Evolutionary conservation across 495 filamentous ascomycete species (phyloP), one percentile per base, ranked within the genome.

Genomic region (Penicillium cosmopolitanum): DNA sequence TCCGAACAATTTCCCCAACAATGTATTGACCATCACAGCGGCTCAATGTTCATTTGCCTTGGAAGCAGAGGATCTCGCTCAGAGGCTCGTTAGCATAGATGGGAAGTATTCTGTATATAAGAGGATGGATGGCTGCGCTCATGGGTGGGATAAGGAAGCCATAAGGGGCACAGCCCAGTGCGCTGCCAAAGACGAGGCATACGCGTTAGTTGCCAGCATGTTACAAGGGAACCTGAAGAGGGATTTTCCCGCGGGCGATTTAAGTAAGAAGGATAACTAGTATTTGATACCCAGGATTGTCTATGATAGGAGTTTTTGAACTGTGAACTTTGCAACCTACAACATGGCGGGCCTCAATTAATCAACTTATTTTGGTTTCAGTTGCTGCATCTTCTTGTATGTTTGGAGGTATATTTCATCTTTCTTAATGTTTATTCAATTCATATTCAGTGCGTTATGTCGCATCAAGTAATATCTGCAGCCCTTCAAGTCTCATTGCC

Each of bases 1-100:
- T 46, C 53, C 70, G 3, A 59, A 66, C 7, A 66, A 61, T 28
- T 80, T 78, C 55, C 75, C 78, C 2, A 56, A 68, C 13, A 65
- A 74, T 25, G 59, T 73, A n/a, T 54, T 82, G 38, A 68, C 82
- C 6, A 63, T 83, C 46, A 80, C 77, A 31, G 76, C 72, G 11
- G 69, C 70, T 13, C 68, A 73, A 13, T 77, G 79, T 55, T 57
- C 53, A n/a, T 73, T 77, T 44, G 76, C 73, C 28, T 58, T 58
- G 4, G 79, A 82, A 56, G 75, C 71, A 13, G 76, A 79, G 51
- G 66, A 85, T 33, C 60, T 81, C 35, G 77, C 73, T 2, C 57
- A 67, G 19, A 73, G 65, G 48, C 67, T 78, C 25, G 60, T 51
- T 18, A 48, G 64, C n/a, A 58, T 59, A 13, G 63, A 67, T 21